Evolutionary conservation across 2,329 filamentous ascomycete genomes (phyloP).

Genomic region (Elsinoe australis): DNA sequence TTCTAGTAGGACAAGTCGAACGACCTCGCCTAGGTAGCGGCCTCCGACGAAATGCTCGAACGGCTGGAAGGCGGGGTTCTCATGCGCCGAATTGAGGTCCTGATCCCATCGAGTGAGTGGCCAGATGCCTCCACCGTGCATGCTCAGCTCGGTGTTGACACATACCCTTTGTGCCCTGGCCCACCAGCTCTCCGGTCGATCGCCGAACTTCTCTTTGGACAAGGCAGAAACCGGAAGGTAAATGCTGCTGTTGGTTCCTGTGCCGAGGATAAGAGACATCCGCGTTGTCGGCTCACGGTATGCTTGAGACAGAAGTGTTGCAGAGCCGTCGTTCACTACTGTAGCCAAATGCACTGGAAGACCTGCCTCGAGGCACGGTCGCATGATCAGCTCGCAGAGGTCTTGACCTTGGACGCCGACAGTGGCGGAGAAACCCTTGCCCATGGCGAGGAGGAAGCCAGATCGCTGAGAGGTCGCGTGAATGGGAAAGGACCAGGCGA

Average conservation of each 20-base stretch:
- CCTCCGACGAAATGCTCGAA: slow-evolving; percentile 58
- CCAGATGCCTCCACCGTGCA: slow-evolving; percentile 55
- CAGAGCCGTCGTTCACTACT: slow-evolving; percentile 57
- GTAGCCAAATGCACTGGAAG: slow-evolving; percentile 54
- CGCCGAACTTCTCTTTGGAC: slow-evolving; percentile 49
- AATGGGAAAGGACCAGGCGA: slow-evolving; percentile 61
- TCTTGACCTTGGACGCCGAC: slow-evolving; percentile 53
- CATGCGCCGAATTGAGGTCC: slow-evolving; percentile 48
- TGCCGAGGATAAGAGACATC: slow-evolving; percentile 57
- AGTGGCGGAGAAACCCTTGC: slow-evolving; percentile 56
- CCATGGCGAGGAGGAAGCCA: slow-evolving; percentile 54
- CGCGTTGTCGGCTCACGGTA: slow-evolving; percentile 54
- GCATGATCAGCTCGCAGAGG: slow-evolving; percentile 51
- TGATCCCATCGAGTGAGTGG: slow-evolving; percentile 57
- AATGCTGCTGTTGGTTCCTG: slow-evolving; percentile 57
- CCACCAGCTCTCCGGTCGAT: slow-evolving; percentile 48
- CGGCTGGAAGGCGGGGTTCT: slow-evolving; percentile 56
- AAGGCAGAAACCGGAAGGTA: slow-evolving; percentile 51
- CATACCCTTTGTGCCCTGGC: slow-evolving; percentile 53
- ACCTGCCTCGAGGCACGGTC: slow-evolving; percentile 46
- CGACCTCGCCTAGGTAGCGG: slow-evolving; percentile 56
- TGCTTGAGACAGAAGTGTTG: slow-evolving; percentile 54
- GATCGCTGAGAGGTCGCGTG: slow-evolving; percentile 55
- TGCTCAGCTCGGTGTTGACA: slow-evolving; percentile 59
- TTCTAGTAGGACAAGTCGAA: slow-evolving; percentile 53